These are phyloP conservation scores for Nemania bipapillata DNA, from an alignment of 2,329 filamentous ascomycete genomes.

Conservation along the genomic window DNA sequence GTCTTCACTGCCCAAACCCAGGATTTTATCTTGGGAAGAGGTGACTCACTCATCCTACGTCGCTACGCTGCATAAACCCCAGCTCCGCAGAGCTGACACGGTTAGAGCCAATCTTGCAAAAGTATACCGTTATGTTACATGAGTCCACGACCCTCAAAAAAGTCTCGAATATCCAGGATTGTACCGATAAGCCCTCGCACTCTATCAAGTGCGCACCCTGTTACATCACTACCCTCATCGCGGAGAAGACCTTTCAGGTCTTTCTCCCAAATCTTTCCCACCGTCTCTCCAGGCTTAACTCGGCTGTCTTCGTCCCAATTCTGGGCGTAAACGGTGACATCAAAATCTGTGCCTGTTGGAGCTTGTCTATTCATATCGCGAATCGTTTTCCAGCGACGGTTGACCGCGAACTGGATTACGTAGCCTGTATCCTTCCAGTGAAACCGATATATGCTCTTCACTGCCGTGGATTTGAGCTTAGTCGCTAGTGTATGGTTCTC, in stretches of 20 bases:
- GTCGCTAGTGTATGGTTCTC: constrained; percentile 25
- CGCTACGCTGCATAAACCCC: background rate
- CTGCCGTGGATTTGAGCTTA: constrained; percentile 47
- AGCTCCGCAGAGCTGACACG: background rate
- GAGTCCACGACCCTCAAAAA: constrained; percentile 35
- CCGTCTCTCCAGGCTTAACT: constrained; percentile 29
- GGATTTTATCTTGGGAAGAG: background rate
- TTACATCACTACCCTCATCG: constrained; percentile 20
- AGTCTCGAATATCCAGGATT: constrained; percentile 41
- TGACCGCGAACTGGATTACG: constrained; percentile 52
- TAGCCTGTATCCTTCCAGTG: constrained; percentile 50
- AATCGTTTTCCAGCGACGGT: constrained; percentile 50
- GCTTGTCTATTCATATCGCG: constrained; percentile 36
- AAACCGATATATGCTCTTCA: constrained; percentile 53
- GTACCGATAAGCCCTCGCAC: constrained; percentile 38
- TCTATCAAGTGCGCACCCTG: constrained; percentile 51
- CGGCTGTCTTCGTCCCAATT: constrained; percentile 48
- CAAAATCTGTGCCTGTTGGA: constrained; percentile 42
- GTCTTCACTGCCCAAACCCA: too few relatives aligned
- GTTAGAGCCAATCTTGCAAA: background rate
- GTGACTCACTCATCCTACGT: background rate
- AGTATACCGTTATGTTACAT: background rate
- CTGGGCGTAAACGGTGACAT: constrained; percentile 48
- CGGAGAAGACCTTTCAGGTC: constrained; percentile 45
- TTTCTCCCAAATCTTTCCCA: constrained; percentile 45